These are phyloP conservation scores for Xerocomellus chrysenteron DNA, from an alignment of 768 basidiomycete species.

Conservation along the genomic window DNA sequence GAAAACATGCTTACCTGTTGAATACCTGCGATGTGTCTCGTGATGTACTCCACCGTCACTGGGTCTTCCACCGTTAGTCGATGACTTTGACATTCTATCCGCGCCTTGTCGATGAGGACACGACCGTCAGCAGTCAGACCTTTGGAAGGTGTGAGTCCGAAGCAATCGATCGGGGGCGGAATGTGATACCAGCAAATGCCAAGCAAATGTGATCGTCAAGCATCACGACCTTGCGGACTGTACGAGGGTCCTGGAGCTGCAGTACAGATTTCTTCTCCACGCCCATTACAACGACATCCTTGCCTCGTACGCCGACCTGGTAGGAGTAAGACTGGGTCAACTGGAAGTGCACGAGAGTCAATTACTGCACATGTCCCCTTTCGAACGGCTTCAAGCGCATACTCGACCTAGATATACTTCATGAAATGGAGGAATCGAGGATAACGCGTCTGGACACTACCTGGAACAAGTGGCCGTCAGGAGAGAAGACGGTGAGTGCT, in stretches of 20 bases:
- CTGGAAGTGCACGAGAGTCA: slow-evolving; percentile 16
- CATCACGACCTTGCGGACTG: slow-evolving; percentile 97
- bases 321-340: slow-evolving; percentile 3
- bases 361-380: slow-evolving; percentile 95
- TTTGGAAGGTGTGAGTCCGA: slow-evolving; percentile 32
- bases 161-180: slow-evolving; percentile 1
- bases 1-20: slow-evolving; percentile 70
- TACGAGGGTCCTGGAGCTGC: slow-evolving; percentile 96
- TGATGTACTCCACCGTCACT: slow-evolving; percentile 97
- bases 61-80: slow-evolving; percentile 97
- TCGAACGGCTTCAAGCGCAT: slow-evolving; percentile 95
- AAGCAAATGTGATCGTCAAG: slow-evolving; percentile 96
- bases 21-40: slow-evolving; percentile 96
- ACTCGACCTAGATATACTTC: slow-evolving; percentile 77
- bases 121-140: slow-evolving; percentile 97
- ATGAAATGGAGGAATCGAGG: slow-evolving; percentile 11
- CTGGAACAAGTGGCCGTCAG: slow-evolving; percentile 98
- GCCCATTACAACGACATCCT: slow-evolving; percentile 92
- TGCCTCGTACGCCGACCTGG: slow-evolving; percentile 94
- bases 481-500: slow-evolving; percentile 98
- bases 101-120: slow-evolving; percentile 96
- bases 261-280: slow-evolving; percentile 99
- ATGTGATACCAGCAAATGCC: slow-evolving; percentile 88
- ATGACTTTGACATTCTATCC: slow-evolving; percentile 97
- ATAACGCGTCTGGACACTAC: slow-evolving; percentile 44